These are phyloP conservation scores for Sugiyamaella mastotermitis DNA, from an alignment of 805 yeast genomes.

Conservation along the genomic window DNA sequence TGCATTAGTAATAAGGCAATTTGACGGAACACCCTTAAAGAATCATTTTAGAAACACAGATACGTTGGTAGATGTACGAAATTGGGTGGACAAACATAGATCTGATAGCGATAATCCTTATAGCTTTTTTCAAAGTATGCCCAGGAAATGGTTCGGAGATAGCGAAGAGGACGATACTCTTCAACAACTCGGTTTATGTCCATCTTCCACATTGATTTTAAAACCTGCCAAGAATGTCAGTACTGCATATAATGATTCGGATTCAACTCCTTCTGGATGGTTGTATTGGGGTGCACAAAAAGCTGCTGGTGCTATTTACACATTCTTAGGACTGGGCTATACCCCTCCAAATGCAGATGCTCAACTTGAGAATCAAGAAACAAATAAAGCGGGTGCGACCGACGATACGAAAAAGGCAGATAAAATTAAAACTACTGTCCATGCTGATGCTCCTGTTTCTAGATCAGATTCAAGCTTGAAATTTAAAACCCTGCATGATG, in stretches of 20 bases:
- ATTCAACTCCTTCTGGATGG: conserved; percentile 14
- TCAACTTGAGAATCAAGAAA: background rate
- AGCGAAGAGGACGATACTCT: conserved; percentile 56
- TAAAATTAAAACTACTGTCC: too few species aligned
- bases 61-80: conserved; percentile 53
- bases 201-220: conserved; percentile 68
- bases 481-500: conserved; percentile 3
- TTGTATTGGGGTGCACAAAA: conserved; percentile 15
- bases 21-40: conserved; percentile 58
- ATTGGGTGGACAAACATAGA: conserved; percentile 50
- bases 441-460: conserved; percentile 1
- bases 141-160: conserved; percentile 54
- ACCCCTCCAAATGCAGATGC: conserved; percentile 1
- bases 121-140: conserved; percentile 47
- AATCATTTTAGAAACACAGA: conserved; percentile 42
- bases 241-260: conserved; percentile 24
- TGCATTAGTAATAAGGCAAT: conserved; percentile 51
- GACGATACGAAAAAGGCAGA: too few species aligned
- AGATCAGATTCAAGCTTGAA: conserved; percentile 2
- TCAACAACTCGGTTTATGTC: conserved; percentile 51
- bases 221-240: conserved; percentile 45
- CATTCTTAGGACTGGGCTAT: conserved; percentile 25
- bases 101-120: conserved; percentile 40
- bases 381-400: background rate
- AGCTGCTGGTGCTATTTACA: conserved; percentile 22